These are phyloP conservation scores for Anastatica hierochuntica DNA, from an alignment of 345 rosid species.

Conservation along the genomic window DNA sequence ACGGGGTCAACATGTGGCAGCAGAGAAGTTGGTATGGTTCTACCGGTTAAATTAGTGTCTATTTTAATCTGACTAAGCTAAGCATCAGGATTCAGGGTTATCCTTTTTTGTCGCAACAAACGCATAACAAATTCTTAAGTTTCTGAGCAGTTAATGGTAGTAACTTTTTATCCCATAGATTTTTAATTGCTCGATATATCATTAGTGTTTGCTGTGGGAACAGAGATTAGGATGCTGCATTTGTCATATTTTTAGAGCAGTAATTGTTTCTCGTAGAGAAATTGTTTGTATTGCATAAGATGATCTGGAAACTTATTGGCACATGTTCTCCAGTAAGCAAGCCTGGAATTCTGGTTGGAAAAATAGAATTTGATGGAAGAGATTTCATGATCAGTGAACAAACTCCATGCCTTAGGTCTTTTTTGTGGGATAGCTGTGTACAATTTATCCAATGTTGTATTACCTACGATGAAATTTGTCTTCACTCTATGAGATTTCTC, in stretches of 20 bases:
- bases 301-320: not conserved
- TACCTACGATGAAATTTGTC: not conserved
- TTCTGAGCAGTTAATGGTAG: not conserved
- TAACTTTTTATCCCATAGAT: not conserved
- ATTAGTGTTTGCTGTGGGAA: not conserved
- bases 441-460: slow-evolving; percentile 1
- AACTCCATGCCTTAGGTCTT: not conserved
- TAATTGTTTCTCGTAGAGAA: slow-evolving; percentile 3
- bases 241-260: too few relatives aligned
- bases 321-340: not conserved
- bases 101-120: not conserved
- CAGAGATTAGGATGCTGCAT: not conserved
- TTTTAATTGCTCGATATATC: not conserved
- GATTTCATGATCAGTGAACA: not conserved
- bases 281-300: slow-evolving; percentile 1
- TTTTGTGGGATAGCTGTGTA: slow-evolving; percentile 5
- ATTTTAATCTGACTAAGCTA: not conserved
- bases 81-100: not conserved
- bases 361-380: slow-evolving; percentile 13
- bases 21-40: slow-evolving; percentile 40
- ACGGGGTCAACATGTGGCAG: slow-evolving; percentile 44
- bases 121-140: not conserved
- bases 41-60: not conserved
- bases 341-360: not conserved
- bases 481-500: slow-evolving; percentile 3